Percentiles rank a stretch among this genome's conserved stretches.
phyloP scores from a whole-genome alignment of 1,284 basidiomycete genomes.

The Ustilago sp. region DNA sequence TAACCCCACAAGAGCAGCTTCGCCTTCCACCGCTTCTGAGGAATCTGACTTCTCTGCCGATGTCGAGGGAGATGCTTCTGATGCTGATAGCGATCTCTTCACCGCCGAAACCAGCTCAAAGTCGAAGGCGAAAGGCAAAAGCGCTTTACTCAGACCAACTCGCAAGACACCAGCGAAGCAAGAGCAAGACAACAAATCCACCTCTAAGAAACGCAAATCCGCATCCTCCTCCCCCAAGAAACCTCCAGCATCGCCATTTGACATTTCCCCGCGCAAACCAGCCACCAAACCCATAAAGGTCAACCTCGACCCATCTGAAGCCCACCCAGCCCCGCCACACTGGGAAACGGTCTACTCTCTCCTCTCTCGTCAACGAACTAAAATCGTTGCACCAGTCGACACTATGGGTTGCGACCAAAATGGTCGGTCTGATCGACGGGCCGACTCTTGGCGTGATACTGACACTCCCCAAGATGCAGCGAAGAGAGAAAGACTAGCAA shows the following conservation, averaged over 20 bases:
- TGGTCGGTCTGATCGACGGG: constrained; percentile 52
- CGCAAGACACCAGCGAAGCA: constrained; percentile 6
- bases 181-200: not conserved
- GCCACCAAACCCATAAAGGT: constrained; percentile 62
- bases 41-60: constrained; percentile 26
- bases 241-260: constrained; percentile 34
- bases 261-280: constrained; percentile 52
- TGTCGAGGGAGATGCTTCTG: constrained; percentile 4
- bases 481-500: constrained; percentile 82
- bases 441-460: constrained; percentile 48
- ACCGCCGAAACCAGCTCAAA: not conserved
- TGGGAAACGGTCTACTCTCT: constrained; percentile 58
- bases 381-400: constrained; percentile 68
- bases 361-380: constrained; percentile 49
- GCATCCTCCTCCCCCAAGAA: constrained; percentile 21
- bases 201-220: constrained; percentile 10
- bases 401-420: constrained; percentile 69
- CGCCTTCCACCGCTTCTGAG: constrained; percentile 11
- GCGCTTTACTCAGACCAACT: constrained; percentile 4
- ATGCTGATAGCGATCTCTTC: constrained; percentile 30
- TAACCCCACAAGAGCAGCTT: constrained; percentile 1
- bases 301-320: constrained; percentile 58
- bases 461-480: constrained; percentile 49
- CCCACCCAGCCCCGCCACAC: constrained; percentile 54
- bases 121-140: constrained; percentile 7